Evolutionary conservation across 768 basidiomycete species (phyloP).

Genomic region (Gymnopilus dilepis): DNA sequence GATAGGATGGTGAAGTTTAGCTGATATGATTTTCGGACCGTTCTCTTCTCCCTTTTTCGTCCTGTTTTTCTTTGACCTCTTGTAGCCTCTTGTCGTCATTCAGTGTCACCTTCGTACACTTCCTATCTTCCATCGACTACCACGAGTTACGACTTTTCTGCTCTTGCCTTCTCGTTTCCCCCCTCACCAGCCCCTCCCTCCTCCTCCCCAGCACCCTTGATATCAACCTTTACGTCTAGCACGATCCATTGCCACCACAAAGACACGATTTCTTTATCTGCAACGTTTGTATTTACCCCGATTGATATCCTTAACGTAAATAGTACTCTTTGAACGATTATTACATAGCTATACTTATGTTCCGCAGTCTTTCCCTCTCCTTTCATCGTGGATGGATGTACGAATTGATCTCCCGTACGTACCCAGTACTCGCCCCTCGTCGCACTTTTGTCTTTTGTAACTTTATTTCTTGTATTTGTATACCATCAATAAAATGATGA

Average conservation of each 20-base stretch:
- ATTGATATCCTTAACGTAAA: not conserved
- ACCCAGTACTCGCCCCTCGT: not conserved
- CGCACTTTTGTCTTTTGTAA: not conserved
- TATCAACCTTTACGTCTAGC: not conserved
- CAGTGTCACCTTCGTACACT: not conserved
- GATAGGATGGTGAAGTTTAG: slow-evolving; percentile 1
- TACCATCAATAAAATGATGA: not conserved
- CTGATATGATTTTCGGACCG: not conserved
- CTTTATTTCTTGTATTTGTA: not conserved
- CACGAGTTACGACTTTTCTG: not conserved
- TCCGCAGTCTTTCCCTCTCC: not conserved
- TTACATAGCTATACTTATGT: not conserved
- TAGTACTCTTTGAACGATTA: not conserved
- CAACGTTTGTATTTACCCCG: slow-evolving; percentile 1
- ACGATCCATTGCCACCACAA: not conserved
- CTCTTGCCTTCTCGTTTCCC: too few relatives aligned
- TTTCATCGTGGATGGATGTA: not conserved
- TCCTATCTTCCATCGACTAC: not conserved
- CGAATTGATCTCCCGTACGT: not conserved
- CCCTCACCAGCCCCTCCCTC: not conserved
- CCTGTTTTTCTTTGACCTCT: not conserved
- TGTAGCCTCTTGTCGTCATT: not conserved
- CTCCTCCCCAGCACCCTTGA: not conserved
- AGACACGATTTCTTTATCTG: slow-evolving; percentile 3
- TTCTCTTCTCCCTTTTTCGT: not conserved